These are phyloP conservation scores for Chiua virens DNA, from an alignment of 768 basidiomycete genomes.

Conservation along the genomic window DNA sequence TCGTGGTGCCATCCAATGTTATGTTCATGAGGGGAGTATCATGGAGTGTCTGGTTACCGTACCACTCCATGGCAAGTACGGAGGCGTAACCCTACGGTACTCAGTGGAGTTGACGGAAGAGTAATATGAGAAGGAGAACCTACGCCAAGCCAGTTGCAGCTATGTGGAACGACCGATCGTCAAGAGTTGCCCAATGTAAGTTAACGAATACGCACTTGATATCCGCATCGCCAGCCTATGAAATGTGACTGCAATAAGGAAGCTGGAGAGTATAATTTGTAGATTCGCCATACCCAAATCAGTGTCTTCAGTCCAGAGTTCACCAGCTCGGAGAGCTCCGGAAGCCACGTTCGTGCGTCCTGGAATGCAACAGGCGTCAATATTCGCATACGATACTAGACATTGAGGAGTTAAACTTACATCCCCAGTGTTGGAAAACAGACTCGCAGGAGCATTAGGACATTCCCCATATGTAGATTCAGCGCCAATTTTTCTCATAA, in stretches of 20 bases:
- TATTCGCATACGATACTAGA: not conserved
- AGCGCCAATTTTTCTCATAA: conserved; percentile 52
- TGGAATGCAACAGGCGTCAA: not conserved
- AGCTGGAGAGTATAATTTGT: not conserved
- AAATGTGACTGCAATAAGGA: not conserved
- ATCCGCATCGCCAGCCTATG: conserved; percentile 29
- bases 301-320: conserved; percentile 39
- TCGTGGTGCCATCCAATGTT: conserved; percentile 49
- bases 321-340: conserved; percentile 35
- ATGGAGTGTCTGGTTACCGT: conserved; percentile 40
- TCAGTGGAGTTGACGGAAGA: not conserved
- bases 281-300: conserved; percentile 35
- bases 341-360: conserved; percentile 38
- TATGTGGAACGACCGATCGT: not conserved
- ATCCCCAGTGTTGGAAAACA: conserved; percentile 56
- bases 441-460: conserved; percentile 38
- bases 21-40: conserved; percentile 50
- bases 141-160: conserved; percentile 35
- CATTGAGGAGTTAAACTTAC: conserved; percentile 30
- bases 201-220: conserved; percentile 23
- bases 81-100: conserved; percentile 32
- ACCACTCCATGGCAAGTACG: conserved; percentile 47
- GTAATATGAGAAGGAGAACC: conserved; percentile 2
- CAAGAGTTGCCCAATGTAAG: not conserved
- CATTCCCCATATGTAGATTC: conserved; percentile 50